Conservation (phyloP, 2,329 filamentous ascomycete genomes). For the Fusarium tricinctum region DNA sequence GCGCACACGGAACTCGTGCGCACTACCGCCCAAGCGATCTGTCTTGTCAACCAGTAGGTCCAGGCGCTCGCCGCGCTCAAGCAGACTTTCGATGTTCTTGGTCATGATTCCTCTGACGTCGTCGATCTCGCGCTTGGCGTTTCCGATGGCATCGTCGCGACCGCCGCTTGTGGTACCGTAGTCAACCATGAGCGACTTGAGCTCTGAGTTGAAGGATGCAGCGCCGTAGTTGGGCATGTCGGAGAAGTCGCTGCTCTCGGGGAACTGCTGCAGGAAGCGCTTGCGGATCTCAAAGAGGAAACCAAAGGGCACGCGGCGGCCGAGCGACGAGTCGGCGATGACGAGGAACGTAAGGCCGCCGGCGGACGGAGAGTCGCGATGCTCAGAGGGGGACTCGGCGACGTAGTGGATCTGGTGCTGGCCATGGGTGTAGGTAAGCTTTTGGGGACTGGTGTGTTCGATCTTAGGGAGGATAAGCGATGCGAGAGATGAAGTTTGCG, state of each 20-base stretch:
- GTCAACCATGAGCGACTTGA: slow-evolving; percentile 84
- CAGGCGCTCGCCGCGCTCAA: slow-evolving; percentile 93
- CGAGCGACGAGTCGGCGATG: slow-evolving; percentile 83
- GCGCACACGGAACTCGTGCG: slow-evolving; percentile 89
- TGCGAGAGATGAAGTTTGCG: slow-evolving; percentile 86
- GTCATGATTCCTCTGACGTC: slow-evolving; percentile 95
- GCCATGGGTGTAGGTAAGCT: slow-evolving; percentile 95
- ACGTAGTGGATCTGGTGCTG: slow-evolving; percentile 96
- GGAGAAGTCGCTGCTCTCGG: slow-evolving; percentile 77
- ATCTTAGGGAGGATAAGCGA: slow-evolving; percentile 97
- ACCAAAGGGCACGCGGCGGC: slow-evolving; percentile 90
- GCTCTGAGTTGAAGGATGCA: slow-evolving; percentile 84
- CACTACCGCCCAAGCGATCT: slow-evolving; percentile 87
- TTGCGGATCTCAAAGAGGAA: slow-evolving; percentile 92
- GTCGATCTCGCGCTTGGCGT: slow-evolving; percentile 90
- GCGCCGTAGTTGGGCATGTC: slow-evolving; percentile 90
- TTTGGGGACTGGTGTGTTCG: slow-evolving; percentile 81
- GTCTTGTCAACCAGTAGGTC: slow-evolving; percentile 97
- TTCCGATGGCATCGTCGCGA: slow-evolving; percentile 84
- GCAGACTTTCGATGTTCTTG: slow-evolving; percentile 89
- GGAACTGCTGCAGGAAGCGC: slow-evolving; percentile 82
- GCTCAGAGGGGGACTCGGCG: slow-evolving; percentile 81
- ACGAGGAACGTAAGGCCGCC: slow-evolving; percentile 93
- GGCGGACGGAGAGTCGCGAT: slow-evolving; percentile 70
- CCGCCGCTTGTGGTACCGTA: slow-evolving; percentile 84